phyloP scores from a whole-genome alignment of 345 rosid species.

The Leavenworthia alabamica region DNA sequence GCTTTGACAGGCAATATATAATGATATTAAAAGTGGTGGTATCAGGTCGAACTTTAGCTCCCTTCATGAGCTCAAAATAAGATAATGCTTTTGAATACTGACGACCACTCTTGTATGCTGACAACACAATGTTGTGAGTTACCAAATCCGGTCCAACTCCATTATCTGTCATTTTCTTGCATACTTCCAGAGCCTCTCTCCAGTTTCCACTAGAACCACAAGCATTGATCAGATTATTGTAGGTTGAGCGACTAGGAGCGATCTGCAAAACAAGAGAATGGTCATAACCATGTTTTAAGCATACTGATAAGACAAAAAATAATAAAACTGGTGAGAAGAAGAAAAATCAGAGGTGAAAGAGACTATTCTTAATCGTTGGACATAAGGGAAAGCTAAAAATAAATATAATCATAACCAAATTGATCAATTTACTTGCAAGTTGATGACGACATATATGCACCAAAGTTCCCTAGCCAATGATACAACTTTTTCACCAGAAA shows the following conservation, averaged over 20 bases:
- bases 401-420: neutral
- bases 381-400: neutral
- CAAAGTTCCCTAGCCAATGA: neutral
- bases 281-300: neutral
- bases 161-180: slow-evolving; percentile 90
- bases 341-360: neutral
- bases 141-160: slow-evolving; percentile 97
- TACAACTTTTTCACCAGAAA: neutral
- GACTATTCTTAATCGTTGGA: neutral
- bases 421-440: neutral
- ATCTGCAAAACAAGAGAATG: slow-evolving; percentile 46
- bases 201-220: slow-evolving; percentile 97
- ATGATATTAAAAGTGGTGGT: slow-evolving; percentile 80
- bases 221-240: slow-evolving; percentile 87
- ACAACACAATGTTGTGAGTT: slow-evolving; percentile 81
- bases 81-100: slow-evolving; percentile 78
- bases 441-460: neutral
- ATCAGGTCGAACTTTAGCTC: slow-evolving; percentile 73
- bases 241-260: slow-evolving; percentile 80
- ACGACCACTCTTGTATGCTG: slow-evolving; percentile 76
- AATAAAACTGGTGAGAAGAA: neutral
- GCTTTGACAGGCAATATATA: slow-evolving; percentile 71
- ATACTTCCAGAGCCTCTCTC: slow-evolving; percentile 83
- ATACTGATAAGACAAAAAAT: neutral
- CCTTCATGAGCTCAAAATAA: slow-evolving; percentile 85